Evolutionary conservation across 495 filamentous ascomycete species (phyloP).

Genomic region (Podospora didyma): DNA sequence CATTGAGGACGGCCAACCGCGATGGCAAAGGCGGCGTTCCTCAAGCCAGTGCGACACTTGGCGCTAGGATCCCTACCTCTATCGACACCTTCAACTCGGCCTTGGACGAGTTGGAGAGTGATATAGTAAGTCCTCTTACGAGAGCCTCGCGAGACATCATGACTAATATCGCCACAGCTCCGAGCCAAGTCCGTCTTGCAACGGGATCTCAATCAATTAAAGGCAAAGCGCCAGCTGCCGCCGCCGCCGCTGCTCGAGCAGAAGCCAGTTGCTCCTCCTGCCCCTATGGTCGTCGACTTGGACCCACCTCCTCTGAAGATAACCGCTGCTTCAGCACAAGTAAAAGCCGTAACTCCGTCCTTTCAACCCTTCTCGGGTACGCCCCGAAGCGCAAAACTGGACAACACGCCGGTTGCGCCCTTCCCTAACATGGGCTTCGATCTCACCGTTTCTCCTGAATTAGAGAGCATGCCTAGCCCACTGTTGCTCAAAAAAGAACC

Average conservation of each 20-base stretch:
- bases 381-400: conserved; percentile 18
- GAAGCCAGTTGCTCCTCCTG: conserved; percentile 30
- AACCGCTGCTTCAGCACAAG: conserved; percentile 1
- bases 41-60: conserved; percentile 26
- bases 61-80: conserved; percentile 32
- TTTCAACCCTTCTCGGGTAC: background rate
- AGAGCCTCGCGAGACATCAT: background rate
- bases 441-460: conserved; percentile 17
- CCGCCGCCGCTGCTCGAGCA: conserved; percentile 11
- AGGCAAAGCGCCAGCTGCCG: conserved; percentile 21
- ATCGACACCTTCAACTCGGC: conserved; percentile 43
- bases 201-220: conserved; percentile 38
- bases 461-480: conserved; percentile 16
- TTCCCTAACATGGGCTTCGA: conserved; percentile 47
- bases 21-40: conserved; percentile 32
- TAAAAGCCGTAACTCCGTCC: no score
- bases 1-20: conserved; percentile 35
- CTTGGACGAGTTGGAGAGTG: conserved; percentile 48
- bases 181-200: conserved; percentile 39
- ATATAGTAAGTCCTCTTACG: conserved; percentile 40
- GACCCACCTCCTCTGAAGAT: conserved; percentile 20
- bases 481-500: conserved; percentile 16
- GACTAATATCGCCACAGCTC: conserved; percentile 29
- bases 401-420: conserved; percentile 39
- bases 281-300: conserved; percentile 32